Evolutionary conservation across 2,329 filamentous ascomycete genomes (phyloP), one percentile per base, ranked within the genome.

Genomic region (Beauveria sp.): DNA sequence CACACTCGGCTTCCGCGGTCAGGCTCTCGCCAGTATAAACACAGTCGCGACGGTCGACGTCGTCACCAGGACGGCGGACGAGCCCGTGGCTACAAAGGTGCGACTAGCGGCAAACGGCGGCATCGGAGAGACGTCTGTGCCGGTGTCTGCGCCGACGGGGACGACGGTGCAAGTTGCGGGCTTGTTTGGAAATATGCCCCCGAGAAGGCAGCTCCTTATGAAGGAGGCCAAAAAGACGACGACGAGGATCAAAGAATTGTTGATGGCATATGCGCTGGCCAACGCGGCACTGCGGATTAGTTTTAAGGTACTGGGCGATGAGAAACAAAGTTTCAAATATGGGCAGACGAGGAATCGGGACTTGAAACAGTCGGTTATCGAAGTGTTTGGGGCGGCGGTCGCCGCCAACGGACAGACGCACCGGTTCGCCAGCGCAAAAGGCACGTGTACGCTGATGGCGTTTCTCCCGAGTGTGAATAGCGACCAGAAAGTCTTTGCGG

Each of bases 1-100:
- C 49, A 86, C 81, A 38, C 79, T 93, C n/a, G 90, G 90, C 2
- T 93, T 93, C 68, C 83, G 90, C 42, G 90, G 90, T 22, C 84
- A 91, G 68, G 89, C 89, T 18, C 75, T 93, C 63, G 87, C 88
- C 45, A 86, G 84, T 70, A 79, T 81, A 62, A 86, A 84, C 63
- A 78, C 81, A 47, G 70, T 90, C 62, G 85, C 54, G 3, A 14
- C 84, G 43, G 77, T 79, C 3, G 74, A 74, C 8, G 75, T 92
- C 56, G 88, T 79, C 16, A 92, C 89, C 3, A 82, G 84, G 64
- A 84, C 84, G 3, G 75, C 81, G 38, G 78, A 79, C 2, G 87
- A 91, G 63, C 71, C 79, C 1, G 78, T 88, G 7, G 89, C 85
- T 1, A 75, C 76, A 3, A 69, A 70, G 8, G 70, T 86, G n/a